phyloP scores from a whole-genome alignment of 208 protist species.

The Wallacemonas collosoma region DNA sequence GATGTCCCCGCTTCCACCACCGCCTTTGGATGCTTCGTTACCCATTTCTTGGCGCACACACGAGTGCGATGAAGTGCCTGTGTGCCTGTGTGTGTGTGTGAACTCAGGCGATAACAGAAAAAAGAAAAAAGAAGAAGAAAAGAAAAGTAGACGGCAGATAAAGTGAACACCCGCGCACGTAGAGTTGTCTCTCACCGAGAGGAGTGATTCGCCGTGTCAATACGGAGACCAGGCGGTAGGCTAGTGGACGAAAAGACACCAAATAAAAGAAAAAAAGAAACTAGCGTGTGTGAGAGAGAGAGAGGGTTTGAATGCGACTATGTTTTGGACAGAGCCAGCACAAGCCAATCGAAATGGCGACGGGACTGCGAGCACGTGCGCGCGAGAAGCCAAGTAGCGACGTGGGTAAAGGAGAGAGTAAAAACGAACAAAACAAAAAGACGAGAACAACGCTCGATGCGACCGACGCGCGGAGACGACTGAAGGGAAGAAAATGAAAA shows the following conservation, averaged over 20 bases:
- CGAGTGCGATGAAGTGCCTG: too few relatives aligned
- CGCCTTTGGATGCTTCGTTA: conserved; percentile 22
- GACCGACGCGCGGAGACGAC: neutral
- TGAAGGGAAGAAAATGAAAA: neutral
- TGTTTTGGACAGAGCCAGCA: too few relatives aligned
- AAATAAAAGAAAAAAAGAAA: conserved; percentile 20
- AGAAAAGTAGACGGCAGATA: neutral
- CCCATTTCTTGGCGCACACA: conserved; percentile 4
- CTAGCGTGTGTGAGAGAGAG: neutral
- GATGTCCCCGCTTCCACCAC: neutral
- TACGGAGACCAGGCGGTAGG: neutral
- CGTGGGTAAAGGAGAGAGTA: neutral
- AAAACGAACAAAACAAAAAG: conserved; percentile 19
- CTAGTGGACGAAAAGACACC: neutral
- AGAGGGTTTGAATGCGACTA: too few relatives aligned
- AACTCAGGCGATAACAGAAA: too few relatives aligned
- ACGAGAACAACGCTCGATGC: neutral
- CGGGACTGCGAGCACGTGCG: neutral
- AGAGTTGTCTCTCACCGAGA: neutral
- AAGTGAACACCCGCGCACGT: neutral
- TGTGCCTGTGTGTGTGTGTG: too few relatives aligned
- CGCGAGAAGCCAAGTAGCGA: too few relatives aligned
- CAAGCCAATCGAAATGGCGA: neutral
- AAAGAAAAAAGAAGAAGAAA: conserved; percentile 14
- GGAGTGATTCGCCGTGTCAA: too few relatives aligned